phyloP scores from a whole-genome alignment of 345 rosid species.

The Eucalyptus globulus region DNA sequence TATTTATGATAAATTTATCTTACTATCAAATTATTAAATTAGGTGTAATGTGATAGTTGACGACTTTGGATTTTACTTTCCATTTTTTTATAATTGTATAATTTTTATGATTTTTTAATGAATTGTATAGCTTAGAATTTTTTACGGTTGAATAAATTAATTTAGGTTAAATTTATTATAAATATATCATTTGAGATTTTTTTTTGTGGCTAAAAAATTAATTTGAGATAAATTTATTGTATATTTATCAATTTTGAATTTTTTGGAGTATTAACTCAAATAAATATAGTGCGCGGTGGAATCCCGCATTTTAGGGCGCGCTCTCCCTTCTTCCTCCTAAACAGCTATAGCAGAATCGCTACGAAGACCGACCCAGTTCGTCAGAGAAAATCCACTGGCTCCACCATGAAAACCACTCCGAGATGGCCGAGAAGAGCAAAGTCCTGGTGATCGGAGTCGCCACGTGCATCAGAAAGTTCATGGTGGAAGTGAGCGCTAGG shows the following conservation, averaged over 20 bases:
- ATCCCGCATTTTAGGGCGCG: not conserved
- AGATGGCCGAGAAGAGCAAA: not conserved
- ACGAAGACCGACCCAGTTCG: not conserved
- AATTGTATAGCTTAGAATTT: too few relatives aligned
- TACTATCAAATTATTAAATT: too few relatives aligned
- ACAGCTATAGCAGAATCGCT: not conserved
- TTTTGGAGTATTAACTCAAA: too few relatives aligned
- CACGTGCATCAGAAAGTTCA: not conserved
- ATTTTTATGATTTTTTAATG: too few relatives aligned
- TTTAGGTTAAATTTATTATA: too few relatives aligned
- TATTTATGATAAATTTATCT: fast-evolving
- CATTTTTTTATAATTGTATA: too few relatives aligned
- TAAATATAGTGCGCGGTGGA: not conserved
- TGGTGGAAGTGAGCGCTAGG: not conserved
- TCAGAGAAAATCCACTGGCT: not conserved
- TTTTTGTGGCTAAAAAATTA: too few relatives aligned
- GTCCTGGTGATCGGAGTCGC: not conserved
- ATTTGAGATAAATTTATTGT: too few relatives aligned
- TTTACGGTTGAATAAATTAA: too few relatives aligned
- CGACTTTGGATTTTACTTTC: fast-evolving
- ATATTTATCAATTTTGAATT: fast-evolving
- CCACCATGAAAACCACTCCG: not conserved
- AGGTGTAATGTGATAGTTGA: fast-evolving
- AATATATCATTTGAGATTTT: fast-evolving
- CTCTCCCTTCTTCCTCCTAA: not conserved